Base-by-base conservation (phyloP, 495 filamentous ascomycete genomes). In the Penicillium canariense region DNA sequence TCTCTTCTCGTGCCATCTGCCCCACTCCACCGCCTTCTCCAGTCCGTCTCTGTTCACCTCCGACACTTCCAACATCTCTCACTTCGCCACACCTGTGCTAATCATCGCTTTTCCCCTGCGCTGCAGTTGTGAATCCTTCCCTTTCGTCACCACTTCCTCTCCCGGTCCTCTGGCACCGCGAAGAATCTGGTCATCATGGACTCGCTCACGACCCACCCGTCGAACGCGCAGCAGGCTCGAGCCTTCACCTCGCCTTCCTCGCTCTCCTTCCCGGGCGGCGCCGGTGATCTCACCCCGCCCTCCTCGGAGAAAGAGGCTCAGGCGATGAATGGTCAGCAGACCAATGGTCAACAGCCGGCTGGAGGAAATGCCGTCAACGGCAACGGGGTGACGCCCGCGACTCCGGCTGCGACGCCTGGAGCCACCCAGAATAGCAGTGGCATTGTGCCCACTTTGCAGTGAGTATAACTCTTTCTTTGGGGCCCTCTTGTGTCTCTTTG, bases 391-490 rank as follows among this genome's bases (percentile, higher is more conserved):
- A 91, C 86, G 77, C 91, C 92, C 78, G 90, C 91, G 54, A 96
- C 94, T 71, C 93, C 93, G 56, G 93, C 91, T 50, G 50, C 50
- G 40, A 96, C 93, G 68, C 92, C 92, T 55, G 92, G 91, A 79
- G 90, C 94, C 58, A 97, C 93, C 42, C 92, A 93, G 67, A 85
- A 85, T 67, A 88, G 89, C 58, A 91, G 87, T 78, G 94, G 94
- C 63, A 89, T 98, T 70, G 91, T 96, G 64, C 93, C 94, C 62
- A 96, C 93, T 53, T 84, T 97, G 83, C 94, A 97, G 93, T 96
- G 87, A 90, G 89, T 92, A 87, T 87, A 73, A 59, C 32, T 28
- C 32, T 22, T 44, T 43, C 27, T 45, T 45, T 17, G 15, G 39
- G 23, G 72, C 73, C 63, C 67, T 68, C 68, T 74, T 72, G 72